phyloP scores from a whole-genome alignment of 2,329 filamentous ascomycete species.

The Aureobasidium sp. region DNA sequence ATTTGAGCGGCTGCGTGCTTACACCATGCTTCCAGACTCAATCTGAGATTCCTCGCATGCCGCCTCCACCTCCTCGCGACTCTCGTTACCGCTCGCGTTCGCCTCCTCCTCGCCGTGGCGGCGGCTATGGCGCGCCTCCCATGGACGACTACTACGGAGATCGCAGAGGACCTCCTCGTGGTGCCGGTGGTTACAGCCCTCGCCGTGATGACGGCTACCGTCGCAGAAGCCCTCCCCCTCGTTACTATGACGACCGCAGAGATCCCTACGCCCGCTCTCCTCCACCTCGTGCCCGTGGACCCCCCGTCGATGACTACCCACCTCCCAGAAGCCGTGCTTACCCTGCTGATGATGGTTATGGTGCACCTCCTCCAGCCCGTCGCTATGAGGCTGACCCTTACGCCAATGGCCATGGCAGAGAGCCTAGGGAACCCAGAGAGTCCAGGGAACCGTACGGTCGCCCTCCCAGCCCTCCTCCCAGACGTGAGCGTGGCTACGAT shows the following conservation, averaged over 20 bases:
- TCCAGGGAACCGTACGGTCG: slow-evolving; percentile 37
- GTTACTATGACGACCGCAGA: slow-evolving; percentile 79
- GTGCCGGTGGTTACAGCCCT: slow-evolving; percentile 78
- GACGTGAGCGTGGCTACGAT: slow-evolving; percentile 25
- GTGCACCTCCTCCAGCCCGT: slow-evolving; percentile 41
- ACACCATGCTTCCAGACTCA: slow-evolving; percentile 53
- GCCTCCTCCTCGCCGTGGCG: slow-evolving; percentile 59
- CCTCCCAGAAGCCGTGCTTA: slow-evolving; percentile 51
- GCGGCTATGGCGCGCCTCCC: slow-evolving; percentile 51
- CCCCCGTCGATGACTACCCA: slow-evolving; percentile 69
- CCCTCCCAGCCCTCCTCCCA: slow-evolving; percentile 40
- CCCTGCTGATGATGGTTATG: slow-evolving; percentile 71
- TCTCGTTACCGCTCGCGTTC: slow-evolving; percentile 72
- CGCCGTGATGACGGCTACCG: slow-evolving; percentile 80
- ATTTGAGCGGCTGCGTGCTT: slow-evolving; percentile 9
- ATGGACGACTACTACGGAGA: slow-evolving; percentile 66
- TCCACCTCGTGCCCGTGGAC: slow-evolving; percentile 55
- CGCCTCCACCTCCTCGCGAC: slow-evolving; percentile 35
- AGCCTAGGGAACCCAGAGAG: slow-evolving; percentile 42
- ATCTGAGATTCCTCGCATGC: slow-evolving; percentile 57
- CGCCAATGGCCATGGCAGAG: slow-evolving; percentile 48
- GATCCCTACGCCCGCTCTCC: slow-evolving; percentile 63
- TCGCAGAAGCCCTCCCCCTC: slow-evolving; percentile 67
- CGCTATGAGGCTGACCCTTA: slow-evolving; percentile 55
- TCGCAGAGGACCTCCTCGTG: slow-evolving; percentile 62